Base-by-base conservation (phyloP, 768 basidiomycete genomes). In the Rhizopogon vesiculosus region DNA sequence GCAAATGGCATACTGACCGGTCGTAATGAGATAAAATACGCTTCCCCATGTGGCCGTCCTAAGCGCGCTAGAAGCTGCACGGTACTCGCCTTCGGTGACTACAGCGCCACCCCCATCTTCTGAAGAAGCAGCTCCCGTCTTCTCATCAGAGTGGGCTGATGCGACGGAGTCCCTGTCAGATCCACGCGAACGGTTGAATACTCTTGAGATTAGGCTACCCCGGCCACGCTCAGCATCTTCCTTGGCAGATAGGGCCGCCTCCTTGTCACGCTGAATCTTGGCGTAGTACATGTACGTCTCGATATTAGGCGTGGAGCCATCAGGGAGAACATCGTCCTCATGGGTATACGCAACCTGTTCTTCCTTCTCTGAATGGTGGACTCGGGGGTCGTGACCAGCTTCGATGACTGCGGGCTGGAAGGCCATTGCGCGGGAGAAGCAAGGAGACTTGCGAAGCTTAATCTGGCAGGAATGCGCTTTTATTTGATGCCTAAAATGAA, bases 21-120 rank as follows among this genome's bases (percentile, higher is more conserved):
- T 83, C 2, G 83, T 84, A 53, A 84, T 82, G 22, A 83, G 69
- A 60, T 79, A 83, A 56, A 84, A 83, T 0, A 81, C 62, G 1
- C 75, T 70, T 0, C 74, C 70, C 82, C 81, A 83, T 0, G 74
- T 72, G 1, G 81, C 79, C 0, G 77, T 72, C 50, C 79, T 72
- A 42, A 83, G 60, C 0, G 80, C 78, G 19, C 79, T 66, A 4
- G 76, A 73, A 29, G 81, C 80, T 10, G 68, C 68, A 8, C 68
- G 68, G 45, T 64, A 62, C 46, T 69, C 68, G 64, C 69, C 25
- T 64, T 69, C 49, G 54, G 71, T 57, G 73, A 78, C 42, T 67
- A 58, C 45, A 74, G 63, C 13, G 35, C 29, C 15, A 19, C 10
- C 10, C 15, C 18, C 35, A n/a, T 50, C 40, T 12, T 48, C 15